phyloP scores from a whole-genome alignment of 2,329 filamentous ascomycete genomes.

The Ophiocordyceps camponoti-rufipedis region DNA sequence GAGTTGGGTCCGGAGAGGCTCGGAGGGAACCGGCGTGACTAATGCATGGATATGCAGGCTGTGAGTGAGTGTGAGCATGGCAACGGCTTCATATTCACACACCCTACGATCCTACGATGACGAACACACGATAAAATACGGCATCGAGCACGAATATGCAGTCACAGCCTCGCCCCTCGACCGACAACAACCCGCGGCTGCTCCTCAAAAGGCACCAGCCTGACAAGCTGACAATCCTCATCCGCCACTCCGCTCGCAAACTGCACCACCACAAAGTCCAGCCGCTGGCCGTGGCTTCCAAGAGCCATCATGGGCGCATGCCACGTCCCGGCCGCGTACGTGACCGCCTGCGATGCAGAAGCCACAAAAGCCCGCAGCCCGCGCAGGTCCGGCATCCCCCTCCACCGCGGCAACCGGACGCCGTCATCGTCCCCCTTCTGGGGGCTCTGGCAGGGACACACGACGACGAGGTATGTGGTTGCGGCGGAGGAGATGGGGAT shows the following conservation, averaged over 20 bases:
- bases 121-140: neutral
- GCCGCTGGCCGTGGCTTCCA: slow-evolving; percentile 33
- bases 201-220: slow-evolving; percentile 12
- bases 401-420: slow-evolving; percentile 11
- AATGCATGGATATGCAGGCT: no score
- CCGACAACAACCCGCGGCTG: slow-evolving; percentile 14
- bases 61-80: no score
- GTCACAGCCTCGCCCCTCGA: slow-evolving; percentile 18
- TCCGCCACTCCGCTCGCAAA: slow-evolving; percentile 64
- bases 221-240: slow-evolving; percentile 81
- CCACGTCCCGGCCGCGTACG: slow-evolving; percentile 82
- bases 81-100: no score
- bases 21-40: no score
- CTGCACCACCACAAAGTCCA: slow-evolving; percentile 84
- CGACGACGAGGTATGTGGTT: slow-evolving; percentile 62
- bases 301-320: slow-evolving; percentile 92
- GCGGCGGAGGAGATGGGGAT: slow-evolving; percentile 45
- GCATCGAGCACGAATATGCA: neutral
- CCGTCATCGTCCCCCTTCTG: neutral
- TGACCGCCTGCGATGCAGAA: slow-evolving; percentile 63
- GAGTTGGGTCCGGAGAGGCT: no score
- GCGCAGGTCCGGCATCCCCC: slow-evolving; percentile 53
- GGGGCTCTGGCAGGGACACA: slow-evolving; percentile 56
- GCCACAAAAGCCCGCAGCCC: slow-evolving; percentile 64
- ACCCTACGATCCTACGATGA: no score